Evolutionary conservation across 2,329 filamentous ascomycete genomes (phyloP).

Genomic region (Trichophyton verrucosum): DNA sequence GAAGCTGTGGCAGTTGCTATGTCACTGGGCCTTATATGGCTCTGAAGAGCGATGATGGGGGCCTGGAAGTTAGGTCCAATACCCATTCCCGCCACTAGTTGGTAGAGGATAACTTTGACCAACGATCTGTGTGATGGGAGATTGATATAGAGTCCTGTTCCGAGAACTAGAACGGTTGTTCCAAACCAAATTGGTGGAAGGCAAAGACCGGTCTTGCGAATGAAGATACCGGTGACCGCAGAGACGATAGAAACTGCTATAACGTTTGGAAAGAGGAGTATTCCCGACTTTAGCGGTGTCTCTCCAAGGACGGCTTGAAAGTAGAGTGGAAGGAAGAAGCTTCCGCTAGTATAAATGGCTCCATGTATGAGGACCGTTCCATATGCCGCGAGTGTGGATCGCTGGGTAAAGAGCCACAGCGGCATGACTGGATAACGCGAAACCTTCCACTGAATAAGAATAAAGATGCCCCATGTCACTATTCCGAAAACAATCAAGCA

Average conservation of each 20-base stretch:
- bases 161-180: slow-evolving; percentile 34
- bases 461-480: slow-evolving; percentile 51
- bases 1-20: slow-evolving; percentile 52
- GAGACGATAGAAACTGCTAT: slow-evolving; percentile 43
- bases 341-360: slow-evolving; percentile 62
- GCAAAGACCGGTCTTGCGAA: slow-evolving; percentile 60
- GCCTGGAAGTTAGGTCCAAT: slow-evolving; percentile 52
- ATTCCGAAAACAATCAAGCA: slow-evolving; percentile 66
- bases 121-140: slow-evolving; percentile 42
- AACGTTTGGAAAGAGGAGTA: slow-evolving; percentile 62
- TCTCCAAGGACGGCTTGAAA: slow-evolving; percentile 64
- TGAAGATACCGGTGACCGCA: slow-evolving; percentile 51
- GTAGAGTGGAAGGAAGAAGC: slow-evolving; percentile 75
- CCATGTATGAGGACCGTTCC: slow-evolving; percentile 59
- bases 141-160: slow-evolving; percentile 53
- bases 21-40: slow-evolving; percentile 47
- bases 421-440: slow-evolving; percentile 66
- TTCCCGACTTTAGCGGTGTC: slow-evolving; percentile 56
- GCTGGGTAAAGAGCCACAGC: slow-evolving; percentile 52
- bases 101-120: slow-evolving; percentile 40
- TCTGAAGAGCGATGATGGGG: slow-evolving; percentile 52
- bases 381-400: slow-evolving; percentile 55
- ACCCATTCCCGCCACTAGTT: slow-evolving; percentile 47
- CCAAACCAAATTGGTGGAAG: slow-evolving; percentile 39
- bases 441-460: slow-evolving; percentile 56